These are phyloP conservation scores for Harrya chromipes DNA, from an alignment of 768 basidiomycete species.

Conservation along the genomic window DNA sequence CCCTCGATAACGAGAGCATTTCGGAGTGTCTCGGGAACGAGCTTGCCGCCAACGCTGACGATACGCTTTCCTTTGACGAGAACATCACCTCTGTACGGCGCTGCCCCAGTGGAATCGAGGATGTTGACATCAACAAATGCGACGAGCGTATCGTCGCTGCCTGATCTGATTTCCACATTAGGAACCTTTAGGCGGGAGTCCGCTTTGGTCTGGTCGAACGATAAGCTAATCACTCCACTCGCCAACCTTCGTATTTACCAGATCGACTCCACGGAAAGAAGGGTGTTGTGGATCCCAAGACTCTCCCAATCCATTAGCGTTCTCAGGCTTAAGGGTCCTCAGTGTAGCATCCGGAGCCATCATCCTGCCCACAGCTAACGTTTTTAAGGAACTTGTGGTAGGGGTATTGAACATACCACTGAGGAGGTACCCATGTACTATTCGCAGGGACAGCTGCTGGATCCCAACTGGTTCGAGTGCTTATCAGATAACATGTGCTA, in stretches of 20 bases:
- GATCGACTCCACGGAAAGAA: conserved; percentile 22
- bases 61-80: conserved; percentile 32
- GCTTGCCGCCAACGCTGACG: conserved; percentile 24
- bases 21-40: conserved; percentile 19
- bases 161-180: conserved; percentile 22
- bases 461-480: conserved; percentile 18
- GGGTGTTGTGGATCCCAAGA: conserved; percentile 19
- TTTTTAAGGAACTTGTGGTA: neutral
- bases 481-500: neutral
- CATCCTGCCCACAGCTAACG: conserved; percentile 16
- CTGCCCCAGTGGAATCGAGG: conserved; percentile 33
- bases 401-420: conserved; percentile 11
- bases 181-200: conserved; percentile 23
- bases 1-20: conserved; percentile 28
- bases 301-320: conserved; percentile 24
- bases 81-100: conserved; percentile 34
- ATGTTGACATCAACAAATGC: conserved; percentile 33
- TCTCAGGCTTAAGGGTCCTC: neutral
- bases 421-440: conserved; percentile 28
- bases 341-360: conserved; percentile 6
- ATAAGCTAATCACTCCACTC: neutral
- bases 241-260: conserved; percentile 9
- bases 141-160: conserved; percentile 16
- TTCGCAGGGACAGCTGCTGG: conserved; percentile 18
- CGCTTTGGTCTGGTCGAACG: conserved; percentile 14